Conservation (phyloP, 768 basidiomycete genomes). For the Clitopilus passeckerianus region DNA sequence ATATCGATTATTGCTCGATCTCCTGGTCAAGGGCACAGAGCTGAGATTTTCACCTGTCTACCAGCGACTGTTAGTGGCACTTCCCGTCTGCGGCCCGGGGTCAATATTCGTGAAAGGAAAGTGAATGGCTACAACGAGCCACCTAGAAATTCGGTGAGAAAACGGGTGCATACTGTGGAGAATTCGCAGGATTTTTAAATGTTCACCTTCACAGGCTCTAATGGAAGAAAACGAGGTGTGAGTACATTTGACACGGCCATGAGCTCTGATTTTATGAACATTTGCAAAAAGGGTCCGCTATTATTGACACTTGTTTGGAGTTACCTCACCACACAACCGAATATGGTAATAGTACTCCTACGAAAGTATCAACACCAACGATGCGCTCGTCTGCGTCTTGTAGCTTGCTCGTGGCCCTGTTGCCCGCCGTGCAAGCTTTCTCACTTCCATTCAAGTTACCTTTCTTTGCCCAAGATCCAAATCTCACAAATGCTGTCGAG, state of each 20-base stretch:
- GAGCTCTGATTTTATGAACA: background rate
- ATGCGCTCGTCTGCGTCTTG: slow-evolving; percentile 23
- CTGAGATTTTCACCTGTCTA: background rate
- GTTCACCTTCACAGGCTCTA: background rate
- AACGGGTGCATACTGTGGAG: background rate
- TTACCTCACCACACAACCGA: background rate
- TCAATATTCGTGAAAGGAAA: background rate
- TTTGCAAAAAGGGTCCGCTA: background rate
- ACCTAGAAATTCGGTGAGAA: background rate
- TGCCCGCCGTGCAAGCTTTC: slow-evolving; percentile 28
- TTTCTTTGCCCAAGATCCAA: slow-evolving; percentile 38
- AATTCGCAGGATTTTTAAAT: background rate
- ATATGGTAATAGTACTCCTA: background rate
- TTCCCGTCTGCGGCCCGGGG: background rate
- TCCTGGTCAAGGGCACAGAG: background rate
- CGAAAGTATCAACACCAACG: slow-evolving; percentile 6
- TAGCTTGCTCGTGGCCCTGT: background rate
- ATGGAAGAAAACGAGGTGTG: background rate
- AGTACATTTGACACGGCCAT: background rate
- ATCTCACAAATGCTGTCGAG: slow-evolving; percentile 11
- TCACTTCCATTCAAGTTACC: slow-evolving; percentile 54
- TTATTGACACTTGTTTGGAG: background rate
- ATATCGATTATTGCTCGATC: background rate
- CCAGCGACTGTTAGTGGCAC: background rate
- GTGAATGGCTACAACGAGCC: background rate